Base-by-base conservation (phyloP, 352 stramenopile species). In the Phytophthora vignae region DNA sequence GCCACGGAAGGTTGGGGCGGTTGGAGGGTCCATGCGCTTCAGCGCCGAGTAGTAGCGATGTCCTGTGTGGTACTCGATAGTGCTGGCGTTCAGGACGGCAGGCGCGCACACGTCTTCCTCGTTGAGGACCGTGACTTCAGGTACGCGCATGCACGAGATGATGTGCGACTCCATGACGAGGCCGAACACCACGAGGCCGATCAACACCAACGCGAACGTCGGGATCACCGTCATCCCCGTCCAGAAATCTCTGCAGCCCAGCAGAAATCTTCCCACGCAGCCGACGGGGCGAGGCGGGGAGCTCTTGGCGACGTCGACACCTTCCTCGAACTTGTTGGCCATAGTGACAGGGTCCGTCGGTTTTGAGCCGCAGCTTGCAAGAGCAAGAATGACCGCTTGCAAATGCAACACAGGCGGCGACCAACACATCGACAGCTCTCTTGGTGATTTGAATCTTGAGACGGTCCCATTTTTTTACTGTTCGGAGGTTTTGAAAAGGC, bases 1-100 rank as follows among this genome's bases (percentile, higher is more conserved):
- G 27, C 69, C 63, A 2, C 21, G 31, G 50, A 87, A 79, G 10
- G 69, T 67, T 50, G 80, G 80, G 7, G 68, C 48, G 27, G 44
- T 33, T 27, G 58, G 12, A 2, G 68, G 52, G 21, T 71, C 68
- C 56, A 75, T 63, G 19, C 67, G 50, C 27, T 75, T 75, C 11
- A 75, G 33, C 38, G 55, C 29, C 2, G 62, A 48, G 42, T 75
- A 75, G 40, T 55, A 75, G 31, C 62, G 55, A n/a, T 75, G 68
- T 7, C 55, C 62, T 1, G 55, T 71, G 67, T 75, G 62, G 17
- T 75, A 75, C 36, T 75, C 44, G 22, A 71, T 62, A 0, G 15
- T 60, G 48, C 55, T 71, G 56, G 31, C 60, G 6, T 75, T 71
- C 6, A 67, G 31, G 17, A 67, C 50, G 17, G 33, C 27, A 15